These are phyloP conservation scores for Amaranthus tricolor DNA, from an alignment of 179 eudicot species.

Conservation along the genomic window DNA sequence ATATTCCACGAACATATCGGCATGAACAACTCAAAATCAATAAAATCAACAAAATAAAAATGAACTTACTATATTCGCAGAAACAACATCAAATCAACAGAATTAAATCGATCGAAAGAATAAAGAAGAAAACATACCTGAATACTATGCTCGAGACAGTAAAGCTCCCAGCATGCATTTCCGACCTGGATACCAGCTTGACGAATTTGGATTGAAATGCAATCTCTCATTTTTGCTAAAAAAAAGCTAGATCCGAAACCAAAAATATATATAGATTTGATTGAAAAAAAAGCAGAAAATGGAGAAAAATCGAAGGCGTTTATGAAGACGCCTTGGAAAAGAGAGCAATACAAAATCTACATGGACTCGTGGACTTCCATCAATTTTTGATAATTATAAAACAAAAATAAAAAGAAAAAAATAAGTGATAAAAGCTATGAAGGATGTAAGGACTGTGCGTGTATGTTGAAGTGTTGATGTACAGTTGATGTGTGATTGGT, in stretches of 20 bases:
- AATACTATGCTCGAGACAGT: slow-evolving; percentile 47
- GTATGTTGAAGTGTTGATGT: too few relatives aligned
- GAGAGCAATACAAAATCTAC: too few relatives aligned
- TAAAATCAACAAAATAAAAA: not conserved
- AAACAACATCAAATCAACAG: not conserved
- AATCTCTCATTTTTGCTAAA: slow-evolving; percentile 43
- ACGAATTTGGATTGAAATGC: slow-evolving; percentile 51
- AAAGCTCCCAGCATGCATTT: slow-evolving; percentile 52
- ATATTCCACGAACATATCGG: not conserved
- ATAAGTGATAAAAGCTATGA: too few relatives aligned
- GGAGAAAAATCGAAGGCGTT: slow-evolving; percentile 33
- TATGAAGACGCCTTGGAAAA: slow-evolving; percentile 47
- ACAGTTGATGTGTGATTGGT: too few relatives aligned
- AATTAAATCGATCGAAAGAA: not conserved
- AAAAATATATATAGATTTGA: not conserved
- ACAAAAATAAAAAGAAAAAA: too few relatives aligned
- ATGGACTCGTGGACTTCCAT: too few relatives aligned
- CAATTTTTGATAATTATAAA: too few relatives aligned
- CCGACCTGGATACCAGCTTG: slow-evolving; percentile 54
- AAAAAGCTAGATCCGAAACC: slow-evolving; percentile 1
- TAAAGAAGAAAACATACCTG: slow-evolving; percentile 22
- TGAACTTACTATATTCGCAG: not conserved
- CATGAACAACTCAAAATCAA: slow-evolving; percentile 1
- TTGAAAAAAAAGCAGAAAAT: not conserved
- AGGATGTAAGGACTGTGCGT: too few relatives aligned